Base-by-base conservation (phyloP, 805 yeast genomes). In the Candida lessepsii region DNA sequence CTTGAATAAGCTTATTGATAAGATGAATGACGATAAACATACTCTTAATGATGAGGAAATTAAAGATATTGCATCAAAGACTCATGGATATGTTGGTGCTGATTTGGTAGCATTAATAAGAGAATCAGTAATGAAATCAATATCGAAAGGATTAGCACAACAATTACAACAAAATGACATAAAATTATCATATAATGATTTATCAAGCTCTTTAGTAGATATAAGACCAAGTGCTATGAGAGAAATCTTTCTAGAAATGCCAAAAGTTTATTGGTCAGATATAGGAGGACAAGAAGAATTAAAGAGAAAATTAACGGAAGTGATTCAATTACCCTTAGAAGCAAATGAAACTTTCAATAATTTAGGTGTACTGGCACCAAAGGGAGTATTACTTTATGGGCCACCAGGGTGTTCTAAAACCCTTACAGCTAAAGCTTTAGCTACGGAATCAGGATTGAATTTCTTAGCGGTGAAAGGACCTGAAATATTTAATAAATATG, bases 391-490 rank as follows among this genome's bases (percentile, higher is more conserved):
- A 33, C 67, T 91, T 11, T 91, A 93, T 60, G 99, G 99, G 0
- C 99, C 99, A 1, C 98, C 99, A 0, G 99, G 99, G 11, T 91
- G 98, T 66, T 90, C 97, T 9, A 91, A 91, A 54, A 91, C 99
- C 0, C 63, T 91, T 46, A 87, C 96, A 0, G 98, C 97, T 2
- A 91, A 91, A 56, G 97, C 97, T 0, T 65, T 91, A 21, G 98
- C 98, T 0, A 86, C 96, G 0, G 99, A 91, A 62, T 84, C 96
- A 1, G 97, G 97, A 0, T 75, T 91, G 36, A 91, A 91, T 53
- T 91, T 91, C 60, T 61, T 91, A 38, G 96, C 98, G 0, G 96
- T 91, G 6, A 93, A 93, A 60, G 99, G 99, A 1, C 99, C 99
- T 0, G 99, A 91, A 60, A 78, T 91, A 24, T 84, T 91, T 56